A percentile compares a stretch with the other conserved stretches of the same genome.
These are phyloP conservation scores for Inonotus hispidus DNA, from an alignment of 1,284 basidiomycete genomes.

Conservation along the genomic window DNA sequence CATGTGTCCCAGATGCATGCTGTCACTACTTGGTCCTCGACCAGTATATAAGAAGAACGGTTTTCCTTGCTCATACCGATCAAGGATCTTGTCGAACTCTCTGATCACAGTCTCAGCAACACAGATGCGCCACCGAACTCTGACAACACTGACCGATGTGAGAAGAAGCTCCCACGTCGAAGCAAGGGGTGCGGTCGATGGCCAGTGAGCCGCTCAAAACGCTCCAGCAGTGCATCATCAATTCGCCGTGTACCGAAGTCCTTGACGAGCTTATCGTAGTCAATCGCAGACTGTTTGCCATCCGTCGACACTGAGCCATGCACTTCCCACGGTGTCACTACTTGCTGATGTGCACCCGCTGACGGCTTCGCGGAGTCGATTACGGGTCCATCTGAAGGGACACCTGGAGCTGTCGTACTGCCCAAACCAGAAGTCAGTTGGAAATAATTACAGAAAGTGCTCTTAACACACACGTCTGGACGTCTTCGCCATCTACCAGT, in stretches of 20 bases:
- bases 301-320: constrained; percentile 87
- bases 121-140: constrained; percentile 10
- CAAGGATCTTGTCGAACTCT: constrained; percentile 91
- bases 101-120: constrained; percentile 36
- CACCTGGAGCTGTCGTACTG: not conserved
- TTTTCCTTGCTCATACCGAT: constrained; percentile 94
- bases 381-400: constrained; percentile 18
- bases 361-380: constrained; percentile 32
- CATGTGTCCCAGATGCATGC: constrained; percentile 98
- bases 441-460: not conserved
- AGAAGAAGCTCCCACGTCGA: constrained; percentile 94
- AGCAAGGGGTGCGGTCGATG: constrained; percentile 88
- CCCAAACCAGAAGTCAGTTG: not conserved
- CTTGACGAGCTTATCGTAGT: constrained; percentile 94
- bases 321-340: constrained; percentile 98
- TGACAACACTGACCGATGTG: constrained; percentile 72
- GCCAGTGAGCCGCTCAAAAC: constrained; percentile 92
- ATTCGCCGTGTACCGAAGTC: constrained; percentile 92
- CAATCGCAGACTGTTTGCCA: constrained; percentile 86
- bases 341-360: constrained; percentile 54
- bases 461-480: constrained; percentile 14
- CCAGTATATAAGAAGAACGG: constrained; percentile 99
- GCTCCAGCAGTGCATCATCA: constrained; percentile 71
- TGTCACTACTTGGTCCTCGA: constrained; percentile 92
- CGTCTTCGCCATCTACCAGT: not conserved